Percentiles rank a stretch among this genome's conserved stretches.
These are phyloP conservation scores for Dictyostelium citrinum DNA, from an alignment of 78 protist genomes.

Conservation along the genomic window DNA sequence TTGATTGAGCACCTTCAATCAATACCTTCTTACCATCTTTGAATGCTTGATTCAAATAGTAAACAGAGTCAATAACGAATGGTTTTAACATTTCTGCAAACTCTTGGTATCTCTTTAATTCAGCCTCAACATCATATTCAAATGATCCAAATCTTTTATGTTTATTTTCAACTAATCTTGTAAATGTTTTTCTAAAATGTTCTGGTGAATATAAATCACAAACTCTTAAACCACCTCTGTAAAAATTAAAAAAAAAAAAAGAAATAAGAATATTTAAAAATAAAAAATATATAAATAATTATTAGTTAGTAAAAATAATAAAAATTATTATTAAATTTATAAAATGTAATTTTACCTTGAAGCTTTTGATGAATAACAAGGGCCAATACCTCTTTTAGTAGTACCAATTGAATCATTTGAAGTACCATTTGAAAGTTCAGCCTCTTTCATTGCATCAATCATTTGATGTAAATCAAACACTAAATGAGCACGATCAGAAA, in stretches of 20 bases:
- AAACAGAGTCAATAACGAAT: slow-evolving; percentile 88
- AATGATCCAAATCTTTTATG: slow-evolving; percentile 78
- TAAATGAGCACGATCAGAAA: slow-evolving; percentile 95
- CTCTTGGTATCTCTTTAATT: slow-evolving; percentile 79
- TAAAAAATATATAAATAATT: too few species aligned
- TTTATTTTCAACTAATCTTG: slow-evolving; percentile 33
- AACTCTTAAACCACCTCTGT: slow-evolving; percentile 87
- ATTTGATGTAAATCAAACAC: slow-evolving; percentile 92
- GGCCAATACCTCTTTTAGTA: slow-evolving; percentile 95
- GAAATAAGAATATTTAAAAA: too few species aligned
- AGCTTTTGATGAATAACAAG: slow-evolving; percentile 91
- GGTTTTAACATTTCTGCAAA: slow-evolving; percentile 82
- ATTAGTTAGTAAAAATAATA: neutral
- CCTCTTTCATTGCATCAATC: slow-evolving; percentile 84
- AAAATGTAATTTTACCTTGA: slow-evolving; percentile 28
- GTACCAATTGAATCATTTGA: slow-evolving; percentile 83
- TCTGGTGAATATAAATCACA: slow-evolving; percentile 83
- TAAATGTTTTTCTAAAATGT: slow-evolving; percentile 52
- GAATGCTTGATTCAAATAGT: slow-evolving; percentile 75
- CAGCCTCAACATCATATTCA: slow-evolving; percentile 86
- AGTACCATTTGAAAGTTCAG: slow-evolving; percentile 55
- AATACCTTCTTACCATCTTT: slow-evolving; percentile 81
- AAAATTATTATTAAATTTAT: too few species aligned
- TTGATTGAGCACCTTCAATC: slow-evolving; percentile 94
- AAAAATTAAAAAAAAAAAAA: slow-evolving; percentile 4